Percentiles rank a stretch among this genome's conserved stretches.
Evolutionary conservation across 768 basidiomycete species (phyloP).

Genomic region (Suillus decipiens): DNA sequence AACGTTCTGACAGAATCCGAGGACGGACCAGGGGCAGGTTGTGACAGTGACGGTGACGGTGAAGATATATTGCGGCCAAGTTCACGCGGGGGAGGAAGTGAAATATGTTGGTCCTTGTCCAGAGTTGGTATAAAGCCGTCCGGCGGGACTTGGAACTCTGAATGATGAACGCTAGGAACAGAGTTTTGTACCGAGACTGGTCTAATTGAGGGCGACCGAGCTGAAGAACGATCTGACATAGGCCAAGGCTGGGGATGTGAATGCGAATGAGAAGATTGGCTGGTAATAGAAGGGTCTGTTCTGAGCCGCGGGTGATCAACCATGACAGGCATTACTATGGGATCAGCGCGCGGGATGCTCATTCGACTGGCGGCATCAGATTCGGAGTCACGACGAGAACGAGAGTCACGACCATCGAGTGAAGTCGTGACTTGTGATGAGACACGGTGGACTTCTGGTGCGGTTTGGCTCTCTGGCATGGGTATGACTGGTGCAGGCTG

Average conservation of each 20-base stretch:
- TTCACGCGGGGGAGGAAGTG: constrained; percentile 55
- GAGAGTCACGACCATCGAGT: constrained; percentile 22
- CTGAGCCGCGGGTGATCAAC: constrained; percentile 19
- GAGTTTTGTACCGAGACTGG: constrained; percentile 27
- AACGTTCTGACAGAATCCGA: constrained; percentile 21
- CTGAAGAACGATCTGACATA: constrained; percentile 10
- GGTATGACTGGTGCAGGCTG: constrained; percentile 23
- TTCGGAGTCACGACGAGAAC: constrained; percentile 19
- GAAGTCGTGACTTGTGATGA: constrained; percentile 21
- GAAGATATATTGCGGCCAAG: constrained; percentile 34
- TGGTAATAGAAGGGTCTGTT: constrained; percentile 15
- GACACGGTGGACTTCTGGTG: constrained; percentile 31
- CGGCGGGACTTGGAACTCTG: constrained; percentile 39
- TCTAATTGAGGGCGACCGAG: constrained; percentile 15
- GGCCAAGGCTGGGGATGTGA: constrained; percentile 22
- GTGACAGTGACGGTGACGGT: constrained; percentile 30
- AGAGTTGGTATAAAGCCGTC: constrained; percentile 54
- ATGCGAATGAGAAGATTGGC: constrained; percentile 20
- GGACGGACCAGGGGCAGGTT: constrained; percentile 19
- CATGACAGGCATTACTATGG: constrained; percentile 14
- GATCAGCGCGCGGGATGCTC: constrained; percentile 15
- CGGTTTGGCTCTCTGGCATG: constrained; percentile 14
- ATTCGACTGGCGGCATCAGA: constrained; percentile 16
- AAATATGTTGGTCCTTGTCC: constrained; percentile 39
- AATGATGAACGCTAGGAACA: constrained; percentile 11